Evolutionary conservation across 176 grass and related monocot species (phyloP).

Genomic region (Puya raimondii): DNA sequence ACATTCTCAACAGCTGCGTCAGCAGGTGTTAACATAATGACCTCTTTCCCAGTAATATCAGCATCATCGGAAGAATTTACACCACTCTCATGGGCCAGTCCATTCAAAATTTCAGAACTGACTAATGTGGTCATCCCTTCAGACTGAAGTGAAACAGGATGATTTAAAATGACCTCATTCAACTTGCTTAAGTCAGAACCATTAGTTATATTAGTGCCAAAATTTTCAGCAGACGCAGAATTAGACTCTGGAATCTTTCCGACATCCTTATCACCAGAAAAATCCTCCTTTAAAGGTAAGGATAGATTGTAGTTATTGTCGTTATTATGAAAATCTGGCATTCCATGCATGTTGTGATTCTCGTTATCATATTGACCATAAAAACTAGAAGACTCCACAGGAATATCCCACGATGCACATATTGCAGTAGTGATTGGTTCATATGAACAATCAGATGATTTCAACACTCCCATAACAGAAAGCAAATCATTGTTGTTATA

Average conservation of each 20-base stretch:
- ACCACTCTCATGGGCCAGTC: conserved; percentile 4
- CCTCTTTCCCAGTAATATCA: conserved; percentile 32
- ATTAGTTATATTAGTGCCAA: conserved; percentile 22
- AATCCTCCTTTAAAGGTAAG: conserved; percentile 15
- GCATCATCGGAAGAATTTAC: conserved; percentile 16
- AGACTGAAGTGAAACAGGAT: conserved; percentile 4
- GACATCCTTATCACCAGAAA: conserved; percentile 9
- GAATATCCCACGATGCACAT: conserved; percentile 32
- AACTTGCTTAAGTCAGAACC: conserved; percentile 22
- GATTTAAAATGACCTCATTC: conserved; percentile 20
- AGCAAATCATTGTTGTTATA: conserved; percentile 59
- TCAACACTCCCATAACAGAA: conserved; percentile 49
- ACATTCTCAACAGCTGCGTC: conserved; percentile 16
- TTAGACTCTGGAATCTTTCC: conserved; percentile 14
- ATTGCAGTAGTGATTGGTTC: conserved; percentile 46
- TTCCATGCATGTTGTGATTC: conserved; percentile 31
- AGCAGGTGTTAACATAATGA: conserved; percentile 25
- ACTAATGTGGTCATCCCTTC: background rate
- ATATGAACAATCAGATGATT: conserved; percentile 49
- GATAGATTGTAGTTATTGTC: conserved; percentile 11
- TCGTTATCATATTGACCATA: conserved; percentile 8
- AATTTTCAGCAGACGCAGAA: conserved; percentile 22
- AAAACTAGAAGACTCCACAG: conserved; percentile 32
- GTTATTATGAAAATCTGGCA: conserved; percentile 22
- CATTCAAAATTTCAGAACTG: conserved; percentile 17